Percentiles rank a stretch among this genome's conserved stretches.
These are phyloP conservation scores for Gonium pectorale DNA, from an alignment of 139 green algal species.

Conservation along the genomic window DNA sequence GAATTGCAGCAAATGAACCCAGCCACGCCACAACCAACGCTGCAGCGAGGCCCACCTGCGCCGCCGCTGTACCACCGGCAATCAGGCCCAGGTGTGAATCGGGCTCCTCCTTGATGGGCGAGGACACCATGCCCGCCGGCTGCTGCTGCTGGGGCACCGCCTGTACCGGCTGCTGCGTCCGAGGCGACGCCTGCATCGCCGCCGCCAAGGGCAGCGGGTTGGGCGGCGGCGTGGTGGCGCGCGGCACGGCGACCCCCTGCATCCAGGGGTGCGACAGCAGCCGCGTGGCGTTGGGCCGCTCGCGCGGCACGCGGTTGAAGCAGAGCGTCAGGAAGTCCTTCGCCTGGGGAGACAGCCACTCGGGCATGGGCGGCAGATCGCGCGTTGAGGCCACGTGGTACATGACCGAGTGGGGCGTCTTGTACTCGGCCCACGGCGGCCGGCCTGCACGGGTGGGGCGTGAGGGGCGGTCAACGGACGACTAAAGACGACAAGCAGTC, in stretches of 20 bases:
- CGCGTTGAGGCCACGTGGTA: constrained; percentile 92
- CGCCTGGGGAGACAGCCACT: constrained; percentile 79
- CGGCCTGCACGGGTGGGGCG: constrained; percentile 27
- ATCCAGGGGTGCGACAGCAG: constrained; percentile 89
- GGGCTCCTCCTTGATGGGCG: constrained; percentile 52
- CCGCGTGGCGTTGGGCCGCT: constrained; percentile 75
- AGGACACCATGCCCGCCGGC: constrained; percentile 8
- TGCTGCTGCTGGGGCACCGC: constrained; percentile 30
- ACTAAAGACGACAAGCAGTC: too few species aligned
- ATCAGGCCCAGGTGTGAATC: constrained; percentile 3
- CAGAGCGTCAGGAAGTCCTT: constrained; percentile 94
- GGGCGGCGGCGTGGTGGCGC: background rate
- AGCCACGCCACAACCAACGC: too few species aligned
- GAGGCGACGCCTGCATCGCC: constrained; percentile 10
- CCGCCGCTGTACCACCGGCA: too few species aligned
- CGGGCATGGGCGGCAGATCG: constrained; percentile 81
- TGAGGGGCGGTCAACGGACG: too few species aligned
- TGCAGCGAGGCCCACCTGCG: too few species aligned
- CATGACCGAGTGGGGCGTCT: constrained; percentile 75
- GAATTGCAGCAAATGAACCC: too few species aligned
- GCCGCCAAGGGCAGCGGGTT: constrained; percentile 22
- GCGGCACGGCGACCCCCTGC: constrained; percentile 39
- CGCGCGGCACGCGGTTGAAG: constrained; percentile 85
- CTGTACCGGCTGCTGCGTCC: background rate
- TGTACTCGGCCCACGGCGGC: constrained; percentile 60